Evolutionary conservation across 805 yeast genomes (phyloP).

Genomic region (Candida boleticola): DNA sequence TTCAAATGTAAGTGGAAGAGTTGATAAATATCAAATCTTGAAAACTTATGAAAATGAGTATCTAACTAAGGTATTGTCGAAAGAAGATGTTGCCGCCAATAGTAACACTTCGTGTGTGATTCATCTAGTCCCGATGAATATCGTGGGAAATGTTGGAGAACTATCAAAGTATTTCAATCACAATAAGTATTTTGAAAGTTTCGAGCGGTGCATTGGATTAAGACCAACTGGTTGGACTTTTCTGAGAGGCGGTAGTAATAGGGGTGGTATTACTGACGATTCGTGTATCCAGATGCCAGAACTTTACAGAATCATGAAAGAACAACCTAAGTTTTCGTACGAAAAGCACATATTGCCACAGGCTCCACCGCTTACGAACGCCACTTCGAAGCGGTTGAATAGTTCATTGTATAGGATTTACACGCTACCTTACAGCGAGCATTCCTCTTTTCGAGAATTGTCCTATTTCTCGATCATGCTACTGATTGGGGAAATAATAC

Average conservation of each 20-base stretch:
- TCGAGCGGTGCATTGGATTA: slow-evolving; percentile 65
- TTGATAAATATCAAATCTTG: slow-evolving; percentile 41
- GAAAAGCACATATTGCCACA: slow-evolving; percentile 33
- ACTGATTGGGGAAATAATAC: slow-evolving; percentile 54
- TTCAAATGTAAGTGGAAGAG: slow-evolving; percentile 44
- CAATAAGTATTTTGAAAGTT: slow-evolving; percentile 42
- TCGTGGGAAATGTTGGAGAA: slow-evolving; percentile 43
- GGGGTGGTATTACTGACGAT: slow-evolving; percentile 1
- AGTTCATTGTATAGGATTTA: slow-evolving; percentile 43
- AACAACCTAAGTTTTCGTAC: slow-evolving; percentile 19
- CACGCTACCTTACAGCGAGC: slow-evolving; percentile 88
- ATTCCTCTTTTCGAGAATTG: slow-evolving; percentile 83
- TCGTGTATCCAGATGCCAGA: slow-evolving; percentile 7
- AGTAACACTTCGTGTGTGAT: slow-evolving; percentile 40
- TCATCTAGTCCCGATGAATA: slow-evolving; percentile 72
- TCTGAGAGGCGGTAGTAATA: slow-evolving; percentile 10
- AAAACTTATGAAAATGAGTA: slow-evolving; percentile 45
- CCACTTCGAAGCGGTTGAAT: slow-evolving; percentile 13
- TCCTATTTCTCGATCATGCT: slow-evolving; percentile 59
- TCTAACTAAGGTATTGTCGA: slow-evolving; percentile 26
- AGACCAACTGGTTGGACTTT: slow-evolving; percentile 93
- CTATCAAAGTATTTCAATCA: slow-evolving; percentile 50
- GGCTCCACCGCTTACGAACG: slow-evolving; percentile 15
- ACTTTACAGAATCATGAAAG: slow-evolving; percentile 11
- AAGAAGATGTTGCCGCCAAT: slow-evolving; percentile 9